Evolutionary conservation across 2,329 filamentous ascomycete species (phyloP).

Genomic region (Aspergillus japonicus): DNA sequence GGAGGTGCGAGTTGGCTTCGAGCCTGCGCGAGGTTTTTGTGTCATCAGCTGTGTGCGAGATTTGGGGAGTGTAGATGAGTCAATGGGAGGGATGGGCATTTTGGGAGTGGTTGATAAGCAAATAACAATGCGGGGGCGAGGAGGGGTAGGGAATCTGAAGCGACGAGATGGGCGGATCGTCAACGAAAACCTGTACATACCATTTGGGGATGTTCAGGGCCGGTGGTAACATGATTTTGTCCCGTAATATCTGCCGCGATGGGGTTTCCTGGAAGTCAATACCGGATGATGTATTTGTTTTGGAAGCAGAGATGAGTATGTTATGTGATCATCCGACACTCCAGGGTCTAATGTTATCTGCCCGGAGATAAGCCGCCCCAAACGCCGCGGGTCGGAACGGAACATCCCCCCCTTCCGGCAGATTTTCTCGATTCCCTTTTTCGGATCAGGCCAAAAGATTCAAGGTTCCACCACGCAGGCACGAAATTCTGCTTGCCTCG

Average conservation of each 20-base stretch:
- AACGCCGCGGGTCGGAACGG: slow-evolving; percentile 28
- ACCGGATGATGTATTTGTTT: neutral
- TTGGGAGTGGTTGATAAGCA: neutral
- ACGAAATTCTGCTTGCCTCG: neutral
- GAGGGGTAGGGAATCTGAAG: neutral
- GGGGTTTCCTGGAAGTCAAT: neutral
- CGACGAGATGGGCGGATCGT: too few relatives aligned
- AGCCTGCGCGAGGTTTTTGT: slow-evolving; percentile 59
- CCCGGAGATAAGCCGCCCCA: slow-evolving; percentile 30
- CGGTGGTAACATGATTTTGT: slow-evolving; percentile 34
- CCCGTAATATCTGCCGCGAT: neutral
- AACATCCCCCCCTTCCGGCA: slow-evolving; percentile 24
- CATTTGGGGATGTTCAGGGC: slow-evolving; percentile 49
- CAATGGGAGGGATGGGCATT: slow-evolving; percentile 21
- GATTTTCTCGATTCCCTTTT: slow-evolving; percentile 35
- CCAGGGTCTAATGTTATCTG: slow-evolving; percentile 2
- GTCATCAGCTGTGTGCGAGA: neutral
- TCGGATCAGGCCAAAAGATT: slow-evolving; percentile 6
- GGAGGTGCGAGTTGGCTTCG: slow-evolving; percentile 82
- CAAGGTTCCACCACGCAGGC: neutral
- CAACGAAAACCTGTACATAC: slow-evolving; percentile 22
- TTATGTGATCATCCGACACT: slow-evolving; percentile 5
- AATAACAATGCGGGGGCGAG: neutral
- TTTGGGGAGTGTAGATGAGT: neutral
- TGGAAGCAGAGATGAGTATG: neutral